These are phyloP conservation scores for Flagelloscypha sp. DNA, from an alignment of 768 basidiomycete genomes.

Conservation along the genomic window DNA sequence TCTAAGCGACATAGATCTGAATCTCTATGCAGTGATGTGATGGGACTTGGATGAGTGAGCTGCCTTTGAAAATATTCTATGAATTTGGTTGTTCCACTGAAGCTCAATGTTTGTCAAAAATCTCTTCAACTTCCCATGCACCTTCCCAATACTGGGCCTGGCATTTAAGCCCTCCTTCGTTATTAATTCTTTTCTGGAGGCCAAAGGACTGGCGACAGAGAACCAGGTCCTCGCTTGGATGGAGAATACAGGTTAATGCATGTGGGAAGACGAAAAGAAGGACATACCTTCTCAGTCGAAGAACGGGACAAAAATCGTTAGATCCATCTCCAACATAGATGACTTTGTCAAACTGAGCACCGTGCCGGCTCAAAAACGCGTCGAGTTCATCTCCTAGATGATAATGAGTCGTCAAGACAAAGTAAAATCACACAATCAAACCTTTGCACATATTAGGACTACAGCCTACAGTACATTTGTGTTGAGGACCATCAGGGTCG, in stretches of 20 bases:
- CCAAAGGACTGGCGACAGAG: constrained; percentile 75
- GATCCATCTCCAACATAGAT: constrained; percentile 90
- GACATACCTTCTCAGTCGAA: constrained; percentile 68
- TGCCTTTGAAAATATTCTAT: too few relatives aligned
- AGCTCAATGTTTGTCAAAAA: constrained; percentile 37
- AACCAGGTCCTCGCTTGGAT: constrained; percentile 66
- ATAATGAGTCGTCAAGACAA: constrained; percentile 1
- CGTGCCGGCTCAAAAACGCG: constrained; percentile 60
- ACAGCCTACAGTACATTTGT: constrained; percentile 81
- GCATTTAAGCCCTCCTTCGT: constrained; percentile 73
- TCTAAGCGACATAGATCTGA: too few relatives aligned
- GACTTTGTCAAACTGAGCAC: constrained; percentile 61
- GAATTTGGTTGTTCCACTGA: constrained; percentile 3
- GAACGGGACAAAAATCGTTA: constrained; percentile 92
- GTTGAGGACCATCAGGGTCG: constrained; percentile 70
- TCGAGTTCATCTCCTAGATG: constrained; percentile 82
- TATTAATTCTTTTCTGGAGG: constrained; percentile 67
- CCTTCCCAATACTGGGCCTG: constrained; percentile 81
- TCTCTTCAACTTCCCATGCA: constrained; percentile 95
- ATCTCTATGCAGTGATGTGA: too few relatives aligned
- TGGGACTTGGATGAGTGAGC: too few relatives aligned
- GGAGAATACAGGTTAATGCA: too few relatives aligned
- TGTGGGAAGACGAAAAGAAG: background rate
- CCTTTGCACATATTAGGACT: constrained; percentile 98
- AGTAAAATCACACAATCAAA: constrained; percentile 14